phyloP scores from a whole-genome alignment of 1,139 yeast genomes.

The Hyphopichia buzzinii region DNA sequence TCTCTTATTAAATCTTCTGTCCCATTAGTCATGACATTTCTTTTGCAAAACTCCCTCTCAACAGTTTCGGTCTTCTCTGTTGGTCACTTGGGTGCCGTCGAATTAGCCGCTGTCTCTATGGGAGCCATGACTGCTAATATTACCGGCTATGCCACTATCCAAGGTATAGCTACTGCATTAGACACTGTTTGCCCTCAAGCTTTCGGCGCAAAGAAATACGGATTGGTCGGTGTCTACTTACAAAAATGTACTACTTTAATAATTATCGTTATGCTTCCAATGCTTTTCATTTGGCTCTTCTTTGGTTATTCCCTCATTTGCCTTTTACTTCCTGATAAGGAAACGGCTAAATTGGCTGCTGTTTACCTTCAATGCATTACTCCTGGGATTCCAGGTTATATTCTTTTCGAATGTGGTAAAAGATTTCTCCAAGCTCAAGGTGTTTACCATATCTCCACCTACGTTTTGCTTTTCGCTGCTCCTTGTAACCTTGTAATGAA shows the following conservation, averaged over 20 bases:
- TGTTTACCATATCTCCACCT: constrained; percentile 51
- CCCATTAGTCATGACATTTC: constrained; percentile 53
- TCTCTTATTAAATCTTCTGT: constrained; percentile 43
- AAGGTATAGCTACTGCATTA: constrained; percentile 57
- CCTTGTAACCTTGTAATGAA: constrained; percentile 55
- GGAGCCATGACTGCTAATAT: constrained; percentile 65
- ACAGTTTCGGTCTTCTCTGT: constrained; percentile 59
- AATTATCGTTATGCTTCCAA: constrained; percentile 45
- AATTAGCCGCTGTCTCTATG: constrained; percentile 59
- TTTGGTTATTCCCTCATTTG: constrained; percentile 40
- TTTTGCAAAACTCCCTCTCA: constrained; percentile 54
- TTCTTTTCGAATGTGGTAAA: constrained; percentile 53
- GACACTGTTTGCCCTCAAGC: constrained; percentile 63
- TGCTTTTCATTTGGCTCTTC: constrained; percentile 49
- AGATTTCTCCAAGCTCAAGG: constrained; percentile 55
- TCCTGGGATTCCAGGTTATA: constrained; percentile 57
- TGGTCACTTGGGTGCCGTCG: constrained; percentile 58
- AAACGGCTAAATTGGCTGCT: constrained; percentile 52
- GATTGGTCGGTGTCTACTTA: constrained; percentile 51
- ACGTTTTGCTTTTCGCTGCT: constrained; percentile 49
- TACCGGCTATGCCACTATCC: constrained; percentile 57
- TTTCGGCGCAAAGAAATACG: constrained; percentile 54
- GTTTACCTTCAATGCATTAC: constrained; percentile 49
- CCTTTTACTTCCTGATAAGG: constrained; percentile 42
- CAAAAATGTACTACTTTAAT: constrained; percentile 57